phyloP scores from a whole-genome alignment of 2,329 filamentous ascomycete species.

The Bisporella sp. region DNA sequence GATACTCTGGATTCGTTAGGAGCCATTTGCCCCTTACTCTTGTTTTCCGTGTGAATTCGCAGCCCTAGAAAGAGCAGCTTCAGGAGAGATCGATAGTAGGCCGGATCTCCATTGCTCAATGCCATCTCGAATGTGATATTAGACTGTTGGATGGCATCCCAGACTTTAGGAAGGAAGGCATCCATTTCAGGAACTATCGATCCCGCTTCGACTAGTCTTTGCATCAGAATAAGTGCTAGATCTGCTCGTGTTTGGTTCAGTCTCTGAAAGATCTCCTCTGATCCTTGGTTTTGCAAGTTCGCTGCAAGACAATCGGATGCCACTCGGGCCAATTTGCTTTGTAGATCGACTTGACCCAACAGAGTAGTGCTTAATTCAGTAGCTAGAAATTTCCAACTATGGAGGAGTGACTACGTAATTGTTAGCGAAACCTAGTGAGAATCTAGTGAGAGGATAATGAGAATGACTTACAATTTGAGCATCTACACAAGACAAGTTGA shows the following conservation, averaged over 20 bases:
- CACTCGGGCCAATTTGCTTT: slow-evolving; percentile 46
- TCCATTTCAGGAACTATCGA: slow-evolving; percentile 44
- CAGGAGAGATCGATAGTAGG: slow-evolving; percentile 77
- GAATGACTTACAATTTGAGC: slow-evolving; percentile 67
- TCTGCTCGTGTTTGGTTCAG: slow-evolving; percentile 72
- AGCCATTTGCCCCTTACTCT: slow-evolving; percentile 11
- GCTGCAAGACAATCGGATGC: slow-evolving; percentile 71
- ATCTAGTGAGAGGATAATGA: not conserved
- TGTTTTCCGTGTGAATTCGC: slow-evolving; percentile 46
- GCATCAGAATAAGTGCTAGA: slow-evolving; percentile 74
- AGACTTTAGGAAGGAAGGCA: slow-evolving; percentile 47
- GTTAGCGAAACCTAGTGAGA: slow-evolving; percentile 24
- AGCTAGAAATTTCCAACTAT: slow-evolving; percentile 83
- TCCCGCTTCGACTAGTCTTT: slow-evolving; percentile 60
- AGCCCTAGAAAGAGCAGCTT: slow-evolving; percentile 80
- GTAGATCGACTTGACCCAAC: slow-evolving; percentile 14
- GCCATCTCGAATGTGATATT: slow-evolving; percentile 52
- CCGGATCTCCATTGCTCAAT: slow-evolving; percentile 46
- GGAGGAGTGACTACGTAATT: slow-evolving; percentile 59
- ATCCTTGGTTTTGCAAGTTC: slow-evolving; percentile 65
- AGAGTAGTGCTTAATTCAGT: slow-evolving; percentile 67
- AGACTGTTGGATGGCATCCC: slow-evolving; percentile 51
- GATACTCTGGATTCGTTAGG: slow-evolving; percentile 15
- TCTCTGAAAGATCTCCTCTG: slow-evolving; percentile 75
- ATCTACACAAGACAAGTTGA: slow-evolving; percentile 86